Percentiles rank a stretch among this genome's conserved stretches.
These are phyloP conservation scores for Glycine soja DNA, from an alignment of 306 rosid species.

Conservation along the genomic window DNA sequence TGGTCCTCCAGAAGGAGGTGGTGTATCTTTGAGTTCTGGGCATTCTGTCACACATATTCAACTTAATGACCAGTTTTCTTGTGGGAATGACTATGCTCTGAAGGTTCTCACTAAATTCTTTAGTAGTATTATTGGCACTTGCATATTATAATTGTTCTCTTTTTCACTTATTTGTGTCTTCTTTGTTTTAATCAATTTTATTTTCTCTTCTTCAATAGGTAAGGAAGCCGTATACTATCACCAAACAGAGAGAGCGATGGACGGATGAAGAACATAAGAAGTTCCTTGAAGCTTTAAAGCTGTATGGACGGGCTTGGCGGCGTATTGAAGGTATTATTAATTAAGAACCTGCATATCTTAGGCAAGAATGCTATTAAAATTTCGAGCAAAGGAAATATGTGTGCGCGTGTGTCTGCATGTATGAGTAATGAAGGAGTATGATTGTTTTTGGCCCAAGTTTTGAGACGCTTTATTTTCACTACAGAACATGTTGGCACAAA, in stretches of 20 bases:
- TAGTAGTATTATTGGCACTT: slow-evolving; percentile 6
- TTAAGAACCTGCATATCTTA: background rate
- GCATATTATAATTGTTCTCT: background rate
- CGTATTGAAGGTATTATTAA: slow-evolving; percentile 72
- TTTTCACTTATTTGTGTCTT: background rate
- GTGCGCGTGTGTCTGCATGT: background rate
- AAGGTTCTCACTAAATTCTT: slow-evolving; percentile 61
- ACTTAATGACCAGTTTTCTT: slow-evolving; percentile 57
- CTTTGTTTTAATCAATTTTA: slow-evolving; percentile 11
- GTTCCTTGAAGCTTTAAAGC: slow-evolving; percentile 84
- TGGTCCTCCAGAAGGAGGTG: slow-evolving; percentile 50
- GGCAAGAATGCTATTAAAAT: too few relatives aligned
- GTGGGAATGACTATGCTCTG: slow-evolving; percentile 58
- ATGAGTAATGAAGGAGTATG: slow-evolving; percentile 27
- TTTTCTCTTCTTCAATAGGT: slow-evolving; percentile 49
- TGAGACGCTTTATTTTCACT: slow-evolving; percentile 38
- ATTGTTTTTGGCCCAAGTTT: slow-evolving; percentile 26
- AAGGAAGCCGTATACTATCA: slow-evolving; percentile 85
- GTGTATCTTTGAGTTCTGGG: slow-evolving; percentile 50
- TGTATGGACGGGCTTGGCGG: slow-evolving; percentile 87
- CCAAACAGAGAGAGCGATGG: slow-evolving; percentile 89
- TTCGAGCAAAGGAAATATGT: too few relatives aligned
- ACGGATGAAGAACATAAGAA: slow-evolving; percentile 85
- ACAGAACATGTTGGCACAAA: slow-evolving; percentile 85
- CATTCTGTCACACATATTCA: slow-evolving; percentile 50